Conservation (phyloP, 495 filamentous ascomycete genomes). For the Jackrogersella multiformis region DNA sequence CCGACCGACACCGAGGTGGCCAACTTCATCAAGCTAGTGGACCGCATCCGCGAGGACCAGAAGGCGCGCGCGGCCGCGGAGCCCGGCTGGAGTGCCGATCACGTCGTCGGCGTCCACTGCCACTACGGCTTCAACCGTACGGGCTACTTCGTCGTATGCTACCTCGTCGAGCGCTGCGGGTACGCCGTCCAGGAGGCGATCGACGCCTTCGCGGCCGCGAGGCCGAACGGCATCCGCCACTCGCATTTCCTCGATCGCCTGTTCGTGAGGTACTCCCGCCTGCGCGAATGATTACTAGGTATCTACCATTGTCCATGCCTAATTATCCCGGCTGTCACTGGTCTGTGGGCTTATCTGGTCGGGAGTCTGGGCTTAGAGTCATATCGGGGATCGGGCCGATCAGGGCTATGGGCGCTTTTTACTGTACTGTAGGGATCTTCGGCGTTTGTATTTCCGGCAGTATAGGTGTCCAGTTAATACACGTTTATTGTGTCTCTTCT, state of each 20-base stretch:
- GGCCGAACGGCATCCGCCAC: slow-evolving; percentile 88
- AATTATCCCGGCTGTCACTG: not conserved
- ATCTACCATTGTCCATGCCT: not conserved
- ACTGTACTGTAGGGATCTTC: slow-evolving; percentile 11
- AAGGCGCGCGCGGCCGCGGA: slow-evolving; percentile 51
- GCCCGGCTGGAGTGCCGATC: slow-evolving; percentile 52
- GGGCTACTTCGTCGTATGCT: slow-evolving; percentile 90
- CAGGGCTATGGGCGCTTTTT: not conserved
- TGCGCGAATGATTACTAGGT: slow-evolving; percentile 35
- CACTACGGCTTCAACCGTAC: slow-evolving; percentile 96
- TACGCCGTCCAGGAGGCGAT: slow-evolving; percentile 81
- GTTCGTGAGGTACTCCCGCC: slow-evolving; percentile 73
- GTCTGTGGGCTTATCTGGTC: not conserved
- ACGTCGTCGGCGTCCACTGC: slow-evolving; percentile 84
- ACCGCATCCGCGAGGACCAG: slow-evolving; percentile 68
- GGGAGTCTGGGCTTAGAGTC: slow-evolving; percentile 9
- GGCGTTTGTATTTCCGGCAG: slow-evolving; percentile 12
- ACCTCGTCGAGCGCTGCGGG: slow-evolving; percentile 82
- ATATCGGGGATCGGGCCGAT: not conserved
- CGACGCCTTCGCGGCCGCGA: slow-evolving; percentile 74
- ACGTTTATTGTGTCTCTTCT: slow-evolving; percentile 2
- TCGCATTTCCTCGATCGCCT: slow-evolving; percentile 88
- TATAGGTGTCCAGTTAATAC: slow-evolving; percentile 24
- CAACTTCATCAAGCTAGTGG: slow-evolving; percentile 80
- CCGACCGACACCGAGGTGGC: slow-evolving; percentile 79